Conservation (phyloP, 2,329 filamentous ascomycete genomes). For the Penicillium fuscoglaucum region DNA sequence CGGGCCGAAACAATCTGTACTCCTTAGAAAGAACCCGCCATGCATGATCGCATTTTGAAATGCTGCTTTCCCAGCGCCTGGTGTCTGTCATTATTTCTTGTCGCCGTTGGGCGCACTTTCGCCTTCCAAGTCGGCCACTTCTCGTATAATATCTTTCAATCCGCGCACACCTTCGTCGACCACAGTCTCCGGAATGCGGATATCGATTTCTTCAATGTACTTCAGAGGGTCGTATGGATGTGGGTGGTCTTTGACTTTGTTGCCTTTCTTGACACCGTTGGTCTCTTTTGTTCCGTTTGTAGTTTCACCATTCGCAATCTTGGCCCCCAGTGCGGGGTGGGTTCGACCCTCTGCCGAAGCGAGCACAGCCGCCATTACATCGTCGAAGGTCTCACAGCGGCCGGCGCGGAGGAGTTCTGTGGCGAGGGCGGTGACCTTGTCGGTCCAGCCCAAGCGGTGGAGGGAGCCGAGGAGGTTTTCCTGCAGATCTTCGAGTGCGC, state of each 20-base stretch:
- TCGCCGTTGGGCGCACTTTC: constrained; percentile 31
- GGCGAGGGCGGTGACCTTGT: constrained; percentile 55
- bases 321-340: constrained; percentile 30
- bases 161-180: constrained; percentile 53
- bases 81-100: constrained; percentile 20
- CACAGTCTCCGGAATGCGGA: constrained; percentile 51
- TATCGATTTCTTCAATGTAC: constrained; percentile 44
- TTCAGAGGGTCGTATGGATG: constrained; percentile 22
- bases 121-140: constrained; percentile 50
- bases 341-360: constrained; percentile 43
- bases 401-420: constrained; percentile 59
- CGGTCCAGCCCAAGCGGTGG: constrained; percentile 60
- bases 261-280: constrained; percentile 30
- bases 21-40: constrained; percentile 18
- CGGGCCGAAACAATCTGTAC: constrained; percentile 19
- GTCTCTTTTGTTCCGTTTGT: constrained; percentile 18
- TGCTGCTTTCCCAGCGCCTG: neutral
- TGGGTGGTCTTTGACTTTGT: constrained; percentile 24
- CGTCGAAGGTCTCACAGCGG: constrained; percentile 57
- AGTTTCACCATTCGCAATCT: constrained; percentile 25
- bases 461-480: constrained; percentile 55
- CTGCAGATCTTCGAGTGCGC: constrained; percentile 58
- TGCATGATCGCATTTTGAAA: constrained; percentile 19
- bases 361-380: constrained; percentile 56
- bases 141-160: constrained; percentile 54